phyloP scores from a whole-genome alignment of 2,329 filamentous ascomycete genomes.

The Paraconiothyrium brasiliense region DNA sequence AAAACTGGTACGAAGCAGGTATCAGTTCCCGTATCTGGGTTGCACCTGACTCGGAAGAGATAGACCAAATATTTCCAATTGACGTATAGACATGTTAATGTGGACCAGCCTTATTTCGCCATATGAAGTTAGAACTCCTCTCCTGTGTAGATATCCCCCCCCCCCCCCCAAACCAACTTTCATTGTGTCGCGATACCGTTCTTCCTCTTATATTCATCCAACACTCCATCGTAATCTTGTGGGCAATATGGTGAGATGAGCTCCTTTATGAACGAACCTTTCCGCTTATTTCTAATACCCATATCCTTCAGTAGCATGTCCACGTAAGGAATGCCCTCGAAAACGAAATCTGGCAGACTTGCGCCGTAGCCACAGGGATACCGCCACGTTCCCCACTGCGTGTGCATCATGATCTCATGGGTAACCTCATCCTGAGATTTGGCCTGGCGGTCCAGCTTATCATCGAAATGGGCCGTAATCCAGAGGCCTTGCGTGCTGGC shows the following conservation, averaged over 20 bases:
- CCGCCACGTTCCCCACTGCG: constrained; percentile 43
- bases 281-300: constrained; percentile 32
- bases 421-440: constrained; percentile 24
- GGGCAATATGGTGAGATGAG: constrained; percentile 35
- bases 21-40: no score
- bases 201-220: background rate
- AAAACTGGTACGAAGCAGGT: no score
- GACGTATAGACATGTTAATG: background rate
- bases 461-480: constrained; percentile 70
- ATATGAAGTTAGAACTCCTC: background rate
- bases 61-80: no score
- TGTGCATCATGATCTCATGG: constrained; percentile 39
- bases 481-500: constrained; percentile 52
- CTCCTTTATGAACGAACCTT: constrained; percentile 35
- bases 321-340: constrained; percentile 42
- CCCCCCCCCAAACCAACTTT: background rate
- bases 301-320: constrained; percentile 41
- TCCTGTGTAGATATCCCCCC: background rate
- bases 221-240: constrained; percentile 29
- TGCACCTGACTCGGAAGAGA: no score
- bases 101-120: background rate
- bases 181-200: background rate
- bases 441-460: constrained; percentile 50
- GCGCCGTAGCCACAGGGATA: constrained; percentile 42
- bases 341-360: constrained; percentile 40